Conservation (phyloP, 805 yeast species). For the Crinitomyces ghanaensis region DNA sequence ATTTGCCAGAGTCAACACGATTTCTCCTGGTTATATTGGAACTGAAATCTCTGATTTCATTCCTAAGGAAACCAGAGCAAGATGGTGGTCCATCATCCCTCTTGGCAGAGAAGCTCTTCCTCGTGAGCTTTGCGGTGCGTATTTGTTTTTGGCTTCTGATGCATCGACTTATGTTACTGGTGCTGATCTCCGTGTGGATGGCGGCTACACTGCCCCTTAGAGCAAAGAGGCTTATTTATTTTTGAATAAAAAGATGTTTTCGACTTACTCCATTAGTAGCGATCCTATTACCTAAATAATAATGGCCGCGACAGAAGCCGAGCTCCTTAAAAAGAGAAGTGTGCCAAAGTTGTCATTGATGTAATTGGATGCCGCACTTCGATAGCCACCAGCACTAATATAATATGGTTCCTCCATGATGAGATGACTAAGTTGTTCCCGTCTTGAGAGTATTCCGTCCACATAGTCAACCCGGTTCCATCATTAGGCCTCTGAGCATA, state of each 20-base stretch:
- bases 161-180: slow-evolving; percentile 77
- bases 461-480: slow-evolving; percentile 1
- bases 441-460: slow-evolving; percentile 6
- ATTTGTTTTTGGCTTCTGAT: slow-evolving; percentile 66
- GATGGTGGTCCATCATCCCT: slow-evolving; percentile 47
- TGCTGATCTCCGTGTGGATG: slow-evolving; percentile 64
- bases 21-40: slow-evolving; percentile 78
- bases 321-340: no score
- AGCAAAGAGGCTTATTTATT: neutral
- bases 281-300: no score
- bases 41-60: slow-evolving; percentile 51
- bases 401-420: neutral
- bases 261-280: neutral
- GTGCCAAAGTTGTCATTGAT: no score
- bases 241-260: neutral
- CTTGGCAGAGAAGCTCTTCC: slow-evolving; percentile 68
- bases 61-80: slow-evolving; percentile 33
- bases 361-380: no score
- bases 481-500: slow-evolving; percentile 8
- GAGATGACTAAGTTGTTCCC: neutral
- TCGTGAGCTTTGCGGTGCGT: slow-evolving; percentile 68
- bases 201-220: slow-evolving; percentile 54
- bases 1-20: slow-evolving; percentile 72
- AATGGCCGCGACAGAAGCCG: no score
- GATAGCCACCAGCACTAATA: neutral